Conservation (phyloP, 495 filamentous ascomycete species). For the Chaetomium tenue region DNA sequence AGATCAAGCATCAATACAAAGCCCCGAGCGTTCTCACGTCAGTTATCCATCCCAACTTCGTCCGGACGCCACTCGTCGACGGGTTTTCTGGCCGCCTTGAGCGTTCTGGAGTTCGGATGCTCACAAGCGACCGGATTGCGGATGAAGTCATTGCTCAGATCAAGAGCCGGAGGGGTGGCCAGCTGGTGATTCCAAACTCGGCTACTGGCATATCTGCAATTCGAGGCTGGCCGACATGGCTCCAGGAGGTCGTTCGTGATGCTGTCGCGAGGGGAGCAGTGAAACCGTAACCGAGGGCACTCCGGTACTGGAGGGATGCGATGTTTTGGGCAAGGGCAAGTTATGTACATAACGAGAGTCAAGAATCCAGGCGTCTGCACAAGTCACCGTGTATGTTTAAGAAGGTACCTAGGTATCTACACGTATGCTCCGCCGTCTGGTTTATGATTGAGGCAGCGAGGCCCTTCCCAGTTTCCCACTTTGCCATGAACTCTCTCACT, state of each 20-base stretch:
- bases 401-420: background rate
- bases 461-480: too few species aligned
- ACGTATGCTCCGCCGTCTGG: too few species aligned
- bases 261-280: slow-evolving; percentile 12
- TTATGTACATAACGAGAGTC: background rate
- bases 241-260: slow-evolving; percentile 37
- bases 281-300: background rate
- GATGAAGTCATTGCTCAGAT: slow-evolving; percentile 57
- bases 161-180: slow-evolving; percentile 51
- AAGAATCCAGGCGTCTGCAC: too few species aligned
- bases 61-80: slow-evolving; percentile 55
- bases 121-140: slow-evolving; percentile 59
- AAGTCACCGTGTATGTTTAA: background rate
- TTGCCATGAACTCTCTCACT: too few species aligned
- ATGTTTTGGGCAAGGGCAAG: background rate
- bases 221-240: slow-evolving; percentile 42
- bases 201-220: slow-evolving; percentile 32
- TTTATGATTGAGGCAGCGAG: too few species aligned
- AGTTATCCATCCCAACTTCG: slow-evolving; percentile 60
- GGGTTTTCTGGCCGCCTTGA: slow-evolving; percentile 46
- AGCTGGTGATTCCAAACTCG: slow-evolving; percentile 51
- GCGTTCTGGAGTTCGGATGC: slow-evolving; percentile 47
- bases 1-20: slow-evolving; percentile 57
- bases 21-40: slow-evolving; percentile 61
- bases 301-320: too few species aligned